Percentiles rank a stretch among this genome's conserved stretches.
phyloP scores from a whole-genome alignment of 768 basidiomycete species.

The Kwoniella dendrophila region DNA sequence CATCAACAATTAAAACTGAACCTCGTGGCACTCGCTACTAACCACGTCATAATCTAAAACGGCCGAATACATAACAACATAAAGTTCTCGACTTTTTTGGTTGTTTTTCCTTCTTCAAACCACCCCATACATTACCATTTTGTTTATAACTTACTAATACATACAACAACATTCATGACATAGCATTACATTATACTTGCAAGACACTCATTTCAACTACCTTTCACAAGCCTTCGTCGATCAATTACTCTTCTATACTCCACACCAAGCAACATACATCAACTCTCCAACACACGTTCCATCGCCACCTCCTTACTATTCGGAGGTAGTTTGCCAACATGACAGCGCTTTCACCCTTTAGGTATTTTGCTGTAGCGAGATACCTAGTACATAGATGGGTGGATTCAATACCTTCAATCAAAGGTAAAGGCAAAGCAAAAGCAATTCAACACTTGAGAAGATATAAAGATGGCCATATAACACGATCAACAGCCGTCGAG shows the following conservation, averaged over 20 bases:
- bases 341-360: slow-evolving; percentile 49
- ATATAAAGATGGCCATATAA: not conserved
- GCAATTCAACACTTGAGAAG: slow-evolving; percentile 5
- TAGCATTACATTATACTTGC: not conserved
- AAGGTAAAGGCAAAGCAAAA: slow-evolving; percentile 32
- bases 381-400: slow-evolving; percentile 48
- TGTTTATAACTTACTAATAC: not conserved
- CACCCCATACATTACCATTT: not conserved
- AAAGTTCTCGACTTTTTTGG: not conserved
- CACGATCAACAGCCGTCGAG: slow-evolving; percentile 4
- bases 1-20: not conserved
- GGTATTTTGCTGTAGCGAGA: slow-evolving; percentile 48
- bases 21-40: not conserved
- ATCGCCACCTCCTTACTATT: slow-evolving; percentile 7
- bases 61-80: not conserved
- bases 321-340: not conserved
- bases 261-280: not conserved
- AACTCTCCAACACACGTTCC: slow-evolving; percentile 14
- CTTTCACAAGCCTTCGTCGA: too few relatives aligned
- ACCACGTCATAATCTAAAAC: slow-evolving; percentile 2
- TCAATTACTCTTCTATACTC: too few relatives aligned
- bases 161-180: not conserved
- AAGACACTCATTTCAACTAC: not conserved
- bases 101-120: not conserved
- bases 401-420: slow-evolving; percentile 28